Evolutionary conservation across 192 early-diverging fungal genomes (phyloP).

Genomic region (Paraglomus brasilianum): DNA sequence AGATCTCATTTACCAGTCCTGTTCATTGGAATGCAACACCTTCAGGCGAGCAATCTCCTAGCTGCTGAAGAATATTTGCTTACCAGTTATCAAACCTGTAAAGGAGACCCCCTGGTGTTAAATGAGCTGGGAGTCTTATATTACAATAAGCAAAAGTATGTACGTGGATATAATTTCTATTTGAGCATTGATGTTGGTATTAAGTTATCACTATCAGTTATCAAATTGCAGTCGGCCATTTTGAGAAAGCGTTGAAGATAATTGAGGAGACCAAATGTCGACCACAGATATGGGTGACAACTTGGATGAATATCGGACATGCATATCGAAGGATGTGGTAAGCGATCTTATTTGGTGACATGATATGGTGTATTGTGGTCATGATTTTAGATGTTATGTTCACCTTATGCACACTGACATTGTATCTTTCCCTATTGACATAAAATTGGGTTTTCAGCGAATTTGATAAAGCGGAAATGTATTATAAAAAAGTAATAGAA

Average conservation of each 20-base stretch:
- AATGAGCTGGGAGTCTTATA: constrained; percentile 73
- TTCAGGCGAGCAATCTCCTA: constrained; percentile 53
- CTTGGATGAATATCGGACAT: constrained; percentile 70
- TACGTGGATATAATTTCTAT: constrained; percentile 1
- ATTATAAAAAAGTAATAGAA: constrained; percentile 42
- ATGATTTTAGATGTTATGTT: constrained; percentile 9
- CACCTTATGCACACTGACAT: neutral
- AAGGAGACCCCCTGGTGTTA: constrained; percentile 61
- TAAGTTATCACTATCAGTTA: constrained; percentile 43
- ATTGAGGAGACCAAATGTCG: constrained; percentile 46
- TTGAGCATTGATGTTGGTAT: constrained; percentile 2
- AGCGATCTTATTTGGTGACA: neutral
- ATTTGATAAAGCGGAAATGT: constrained; percentile 37
- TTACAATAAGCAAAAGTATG: constrained; percentile 53
- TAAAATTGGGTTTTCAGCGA: constrained; percentile 35
- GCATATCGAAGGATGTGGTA: constrained; percentile 61
- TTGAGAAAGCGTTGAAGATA: constrained; percentile 54
- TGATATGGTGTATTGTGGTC: neutral
- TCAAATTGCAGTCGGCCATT: constrained; percentile 48
- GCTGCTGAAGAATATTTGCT: constrained; percentile 63
- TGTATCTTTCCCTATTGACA: neutral
- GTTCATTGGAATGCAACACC: constrained; percentile 80
- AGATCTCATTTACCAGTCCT: constrained; percentile 69
- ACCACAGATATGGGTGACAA: constrained; percentile 56
- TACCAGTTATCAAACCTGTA: constrained; percentile 50